Evolutionary conservation across 1,284 basidiomycete species (phyloP).

Genomic region (Chiua sp.): DNA sequence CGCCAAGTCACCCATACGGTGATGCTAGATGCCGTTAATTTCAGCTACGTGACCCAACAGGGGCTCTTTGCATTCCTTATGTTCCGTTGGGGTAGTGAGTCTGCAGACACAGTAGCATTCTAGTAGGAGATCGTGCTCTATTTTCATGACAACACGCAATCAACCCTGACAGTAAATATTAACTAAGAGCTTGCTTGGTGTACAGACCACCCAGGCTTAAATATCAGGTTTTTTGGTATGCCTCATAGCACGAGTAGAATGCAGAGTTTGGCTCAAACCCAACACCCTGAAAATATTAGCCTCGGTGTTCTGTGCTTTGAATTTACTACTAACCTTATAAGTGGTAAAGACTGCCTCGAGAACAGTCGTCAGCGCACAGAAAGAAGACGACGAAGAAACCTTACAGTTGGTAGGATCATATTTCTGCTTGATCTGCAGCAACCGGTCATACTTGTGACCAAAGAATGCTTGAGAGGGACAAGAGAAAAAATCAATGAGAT

Average conservation of each 20-base stretch:
- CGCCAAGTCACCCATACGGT: too few relatives aligned
- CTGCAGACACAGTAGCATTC: background rate
- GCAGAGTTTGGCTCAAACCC: too few relatives aligned
- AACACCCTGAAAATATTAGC: too few relatives aligned
- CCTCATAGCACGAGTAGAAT: background rate
- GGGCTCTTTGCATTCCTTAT: too few relatives aligned
- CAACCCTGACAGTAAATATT: too few relatives aligned
- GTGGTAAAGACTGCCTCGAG: constrained; percentile 2
- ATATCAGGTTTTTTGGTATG: too few relatives aligned
- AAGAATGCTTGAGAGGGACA: constrained; percentile 17
- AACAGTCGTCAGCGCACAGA: too few relatives aligned
- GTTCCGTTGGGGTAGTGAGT: too few relatives aligned
- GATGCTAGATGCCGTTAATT: too few relatives aligned
- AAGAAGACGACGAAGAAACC: background rate
- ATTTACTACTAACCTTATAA: background rate
- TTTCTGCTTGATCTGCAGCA: constrained; percentile 10
- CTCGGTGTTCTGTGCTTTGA: too few relatives aligned
- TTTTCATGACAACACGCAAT: background rate
- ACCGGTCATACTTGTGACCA: constrained; percentile 12
- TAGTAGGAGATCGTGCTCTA: background rate
- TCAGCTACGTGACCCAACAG: too few relatives aligned
- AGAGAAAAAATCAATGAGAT: too few relatives aligned
- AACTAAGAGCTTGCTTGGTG: background rate
- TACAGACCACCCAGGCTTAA: background rate
- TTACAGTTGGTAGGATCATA: constrained; percentile 15